Evolutionary conservation across 2,329 filamentous ascomycete species (phyloP).

Genomic region (Epichloe bromicola): DNA sequence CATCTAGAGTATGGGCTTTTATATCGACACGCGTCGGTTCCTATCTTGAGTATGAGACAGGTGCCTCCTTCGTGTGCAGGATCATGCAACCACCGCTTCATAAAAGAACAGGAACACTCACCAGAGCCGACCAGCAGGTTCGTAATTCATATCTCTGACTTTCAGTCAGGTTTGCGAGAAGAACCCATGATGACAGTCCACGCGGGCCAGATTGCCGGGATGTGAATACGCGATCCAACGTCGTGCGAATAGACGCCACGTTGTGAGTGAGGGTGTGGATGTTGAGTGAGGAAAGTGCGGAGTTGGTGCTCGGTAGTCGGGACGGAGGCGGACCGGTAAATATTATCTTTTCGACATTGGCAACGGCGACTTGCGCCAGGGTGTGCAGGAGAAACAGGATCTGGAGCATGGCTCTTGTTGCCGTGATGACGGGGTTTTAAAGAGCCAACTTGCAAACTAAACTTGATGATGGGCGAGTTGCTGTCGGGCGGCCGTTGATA

Average conservation of each 20-base stretch:
- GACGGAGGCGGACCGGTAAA: slow-evolving; percentile 59
- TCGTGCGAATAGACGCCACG: slow-evolving; percentile 43
- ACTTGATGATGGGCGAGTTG: too few species aligned
- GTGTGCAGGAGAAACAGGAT: not conserved
- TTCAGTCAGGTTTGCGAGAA: slow-evolving; percentile 56
- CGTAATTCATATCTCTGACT: slow-evolving; percentile 79
- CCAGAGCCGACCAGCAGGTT: slow-evolving; percentile 86
- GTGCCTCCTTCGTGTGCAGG: not conserved
- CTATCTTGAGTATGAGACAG: slow-evolving; percentile 30
- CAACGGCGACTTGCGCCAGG: slow-evolving; percentile 20
- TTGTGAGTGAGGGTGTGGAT: slow-evolving; percentile 52
- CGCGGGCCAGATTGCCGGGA: slow-evolving; percentile 25
- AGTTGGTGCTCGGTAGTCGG: slow-evolving; percentile 32
- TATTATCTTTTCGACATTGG: slow-evolving; percentile 91
- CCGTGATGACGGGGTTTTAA: not conserved
- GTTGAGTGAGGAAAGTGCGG: slow-evolving; percentile 38
- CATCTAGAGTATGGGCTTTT: slow-evolving; percentile 46
- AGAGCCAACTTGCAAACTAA: not conserved
- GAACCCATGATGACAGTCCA: slow-evolving; percentile 63
- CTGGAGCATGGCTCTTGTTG: not conserved
- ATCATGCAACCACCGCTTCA: not conserved
- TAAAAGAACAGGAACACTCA: slow-evolving; percentile 33
- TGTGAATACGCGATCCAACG: slow-evolving; percentile 51
- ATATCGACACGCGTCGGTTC: slow-evolving; percentile 76
- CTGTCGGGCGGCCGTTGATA: too few species aligned